Evolutionary conservation across 495 filamentous ascomycete species (phyloP).

Genomic region (Aspergillus nanangensis): DNA sequence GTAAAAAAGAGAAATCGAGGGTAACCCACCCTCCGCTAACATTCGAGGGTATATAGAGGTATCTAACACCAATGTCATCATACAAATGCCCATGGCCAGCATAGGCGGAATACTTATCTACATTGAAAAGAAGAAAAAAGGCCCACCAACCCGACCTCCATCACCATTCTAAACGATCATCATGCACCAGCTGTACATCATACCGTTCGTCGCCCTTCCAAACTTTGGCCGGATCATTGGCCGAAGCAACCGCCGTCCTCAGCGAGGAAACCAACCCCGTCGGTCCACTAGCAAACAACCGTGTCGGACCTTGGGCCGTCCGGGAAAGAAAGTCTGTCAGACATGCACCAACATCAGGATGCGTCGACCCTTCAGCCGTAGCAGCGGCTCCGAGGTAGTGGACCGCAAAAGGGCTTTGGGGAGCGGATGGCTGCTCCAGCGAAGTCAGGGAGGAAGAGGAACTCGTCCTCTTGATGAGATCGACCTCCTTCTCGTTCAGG

Average conservation of each 20-base stretch:
- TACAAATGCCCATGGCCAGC: too few species aligned
- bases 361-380: not conserved
- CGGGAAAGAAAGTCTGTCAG: constrained; percentile 24
- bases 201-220: constrained; percentile 51
- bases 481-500: constrained; percentile 10
- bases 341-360: constrained; percentile 25
- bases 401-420: constrained; percentile 5
- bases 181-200: constrained; percentile 54
- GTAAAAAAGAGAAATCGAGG: too few species aligned
- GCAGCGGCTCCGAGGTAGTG: not conserved
- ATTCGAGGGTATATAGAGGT: too few species aligned
- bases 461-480: not conserved
- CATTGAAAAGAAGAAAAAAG: too few species aligned
- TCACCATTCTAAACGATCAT: constrained; percentile 36
- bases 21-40: too few species aligned
- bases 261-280: constrained; percentile 54
- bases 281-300: constrained; percentile 60
- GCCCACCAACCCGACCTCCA: not conserved
- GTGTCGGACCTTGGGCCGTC: constrained; percentile 37
- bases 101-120: too few species aligned
- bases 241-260: constrained; percentile 47
- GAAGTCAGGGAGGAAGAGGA: not conserved
- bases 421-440: too few species aligned
- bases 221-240: constrained; percentile 45
- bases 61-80: too few species aligned